Evolutionary conservation across 371 early-diverging fungal genomes (phyloP).

Genomic region (Saksenaea oblongispora): DNA sequence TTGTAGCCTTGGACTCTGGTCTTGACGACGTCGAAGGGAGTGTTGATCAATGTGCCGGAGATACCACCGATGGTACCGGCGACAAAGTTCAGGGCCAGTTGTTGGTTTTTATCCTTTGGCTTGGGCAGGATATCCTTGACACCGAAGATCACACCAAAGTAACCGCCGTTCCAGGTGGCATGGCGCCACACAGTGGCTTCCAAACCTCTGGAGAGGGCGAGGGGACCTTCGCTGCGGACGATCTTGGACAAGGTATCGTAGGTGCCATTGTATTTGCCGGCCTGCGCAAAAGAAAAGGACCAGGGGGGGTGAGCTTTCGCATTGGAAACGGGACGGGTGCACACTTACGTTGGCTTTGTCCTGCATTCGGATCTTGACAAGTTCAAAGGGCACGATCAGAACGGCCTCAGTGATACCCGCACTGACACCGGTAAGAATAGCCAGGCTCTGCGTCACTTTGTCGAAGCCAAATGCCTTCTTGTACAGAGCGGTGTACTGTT

Average conservation of each 20-base stretch:
- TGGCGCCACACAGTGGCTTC: slow-evolving; percentile 97
- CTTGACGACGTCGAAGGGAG: slow-evolving; percentile 97
- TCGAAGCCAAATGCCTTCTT: slow-evolving; percentile 69
- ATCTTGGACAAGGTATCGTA: slow-evolving; percentile 77
- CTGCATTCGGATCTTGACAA: slow-evolving; percentile 95
- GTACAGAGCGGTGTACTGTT: slow-evolving; percentile 78
- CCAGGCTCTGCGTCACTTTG: slow-evolving; percentile 73
- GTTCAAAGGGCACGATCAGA: slow-evolving; percentile 90
- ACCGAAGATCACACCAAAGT: slow-evolving; percentile 89
- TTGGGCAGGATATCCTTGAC: slow-evolving; percentile 77
- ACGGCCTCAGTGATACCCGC: slow-evolving; percentile 95
- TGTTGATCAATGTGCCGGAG: slow-evolving; percentile 92
- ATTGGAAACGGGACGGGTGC: not conserved
- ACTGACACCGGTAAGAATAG: slow-evolving; percentile 89
- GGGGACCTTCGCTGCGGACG: slow-evolving; percentile 69
- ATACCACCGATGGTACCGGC: slow-evolving; percentile 96
- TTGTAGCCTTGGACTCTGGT: slow-evolving; percentile 91
- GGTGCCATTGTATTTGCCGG: slow-evolving; percentile 78
- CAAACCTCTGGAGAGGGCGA: slow-evolving; percentile 91
- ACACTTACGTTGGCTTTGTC: slow-evolving; percentile 72
- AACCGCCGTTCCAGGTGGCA: slow-evolving; percentile 92
- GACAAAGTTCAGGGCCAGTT: slow-evolving; percentile 83
- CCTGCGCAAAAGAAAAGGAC: slow-evolving; percentile 27
- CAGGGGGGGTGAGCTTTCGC: not conserved
- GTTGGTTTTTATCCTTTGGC: slow-evolving; percentile 80